Base-by-base conservation (phyloP, 1,284 basidiomycete genomes). In the Pyrrhoderma lamaoense region DNA sequence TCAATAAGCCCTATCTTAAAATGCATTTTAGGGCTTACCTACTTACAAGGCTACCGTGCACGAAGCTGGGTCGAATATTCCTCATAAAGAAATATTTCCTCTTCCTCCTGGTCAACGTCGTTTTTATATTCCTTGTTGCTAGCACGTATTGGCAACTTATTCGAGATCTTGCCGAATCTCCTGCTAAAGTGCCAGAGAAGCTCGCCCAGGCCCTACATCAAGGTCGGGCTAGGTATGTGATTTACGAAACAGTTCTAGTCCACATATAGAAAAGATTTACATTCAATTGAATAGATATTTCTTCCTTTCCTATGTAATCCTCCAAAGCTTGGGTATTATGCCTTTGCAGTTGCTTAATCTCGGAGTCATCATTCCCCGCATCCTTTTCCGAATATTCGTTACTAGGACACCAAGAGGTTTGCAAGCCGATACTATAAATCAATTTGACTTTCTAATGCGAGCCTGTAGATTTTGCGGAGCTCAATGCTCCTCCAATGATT, bases 401-500 rank as follows among this genome's bases (percentile, higher is more conserved):
- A 92, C 90, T 1, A 73, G 84, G 40, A 94, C 93, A 1, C 93
- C 93, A 2, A 74, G 93, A 73, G 92, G 92, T 89, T 59, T 37
- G 74, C 88, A 59, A 35, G 74, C 58, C 31, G 14, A 5, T 18
- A 34, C 21, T 47, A 37, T 16, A 22, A 5, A 22, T 11, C 31
- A 7, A 8, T 27, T 22, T 38, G 36, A 22, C 25, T 2, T 8
- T 53, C 52, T 47, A 46, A 31, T 50, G 22, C 49, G 22, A 42
- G 19, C 16, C 43, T 14, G 31, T 58, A 88, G 94, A 98, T 62
- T 94, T 85, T 60, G 94, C 94, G 8, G 93, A 96, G 66, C 75
- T 96, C n/a, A 96, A 98, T 62, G 91, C 93, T 0, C 94, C 95
- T 9, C 93, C 95, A 0, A 90, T 92, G 82, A 87, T 98, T 66